Conservation (phyloP, 306 rosid species). For the Pterocarpus santalinus region DNA sequence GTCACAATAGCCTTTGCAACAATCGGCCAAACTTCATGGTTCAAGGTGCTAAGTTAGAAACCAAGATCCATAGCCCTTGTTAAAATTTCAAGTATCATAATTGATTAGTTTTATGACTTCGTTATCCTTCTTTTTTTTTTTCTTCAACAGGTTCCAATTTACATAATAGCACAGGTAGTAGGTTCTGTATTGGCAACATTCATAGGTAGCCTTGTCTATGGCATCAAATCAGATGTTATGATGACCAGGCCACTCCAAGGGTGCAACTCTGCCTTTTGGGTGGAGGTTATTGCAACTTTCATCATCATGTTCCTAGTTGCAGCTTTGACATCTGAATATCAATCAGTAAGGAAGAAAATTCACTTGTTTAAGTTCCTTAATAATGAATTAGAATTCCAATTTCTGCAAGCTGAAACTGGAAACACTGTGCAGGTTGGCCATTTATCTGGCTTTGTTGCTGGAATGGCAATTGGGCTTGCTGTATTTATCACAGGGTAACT, state of each 20-base stretch:
- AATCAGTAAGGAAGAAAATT: constrained; percentile 61
- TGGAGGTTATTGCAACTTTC: constrained; percentile 79
- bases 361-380: not conserved
- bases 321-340: constrained; percentile 65
- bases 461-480: constrained; percentile 75
- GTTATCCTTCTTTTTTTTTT: constrained; percentile 30
- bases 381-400: not conserved
- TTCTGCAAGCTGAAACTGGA: not conserved
- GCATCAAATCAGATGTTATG: constrained; percentile 65
- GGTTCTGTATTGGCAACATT: constrained; percentile 79
- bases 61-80: constrained; percentile 4
- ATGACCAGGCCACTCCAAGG: constrained; percentile 70
- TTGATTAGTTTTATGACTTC: constrained; percentile 30
- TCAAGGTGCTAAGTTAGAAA: constrained; percentile 56
- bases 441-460: constrained; percentile 81
- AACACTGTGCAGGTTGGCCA: constrained; percentile 64
- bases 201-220: constrained; percentile 68
- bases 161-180: constrained; percentile 66
- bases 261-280: constrained; percentile 76
- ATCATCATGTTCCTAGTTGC: constrained; percentile 79
- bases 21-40: constrained; percentile 84
- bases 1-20: constrained; percentile 85
- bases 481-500: constrained; percentile 85
- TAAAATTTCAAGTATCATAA: not conserved
- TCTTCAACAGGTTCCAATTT: constrained; percentile 69